These are phyloP conservation scores for Kwoniella sp. DNA, from an alignment of 768 basidiomycete genomes.

Conservation along the genomic window DNA sequence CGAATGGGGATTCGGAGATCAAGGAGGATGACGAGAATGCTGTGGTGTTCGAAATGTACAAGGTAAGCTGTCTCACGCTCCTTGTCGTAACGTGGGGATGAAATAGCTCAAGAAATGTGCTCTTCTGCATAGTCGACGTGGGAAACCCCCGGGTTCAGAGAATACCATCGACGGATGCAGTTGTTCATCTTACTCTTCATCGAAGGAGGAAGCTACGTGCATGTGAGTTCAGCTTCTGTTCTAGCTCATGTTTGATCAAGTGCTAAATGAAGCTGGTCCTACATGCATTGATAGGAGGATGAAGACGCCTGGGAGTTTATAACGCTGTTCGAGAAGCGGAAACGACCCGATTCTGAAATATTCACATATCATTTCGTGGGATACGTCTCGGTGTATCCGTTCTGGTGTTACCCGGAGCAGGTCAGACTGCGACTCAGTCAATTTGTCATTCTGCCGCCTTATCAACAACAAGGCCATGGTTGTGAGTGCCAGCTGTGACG, in stretches of 20 bases:
- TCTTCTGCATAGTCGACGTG: slow-evolving; percentile 68
- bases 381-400: slow-evolving; percentile 91
- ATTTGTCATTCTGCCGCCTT: slow-evolving; percentile 89
- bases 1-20: slow-evolving; percentile 34
- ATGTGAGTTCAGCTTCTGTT: slow-evolving; percentile 52
- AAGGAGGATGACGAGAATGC: slow-evolving; percentile 65
- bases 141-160: slow-evolving; percentile 81
- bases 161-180: slow-evolving; percentile 91
- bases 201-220: slow-evolving; percentile 92
- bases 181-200: slow-evolving; percentile 91
- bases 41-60: slow-evolving; percentile 85
- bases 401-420: slow-evolving; percentile 92
- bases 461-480: slow-evolving; percentile 86
- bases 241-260: not conserved
- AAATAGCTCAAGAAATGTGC: not conserved
- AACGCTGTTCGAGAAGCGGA: slow-evolving; percentile 82
- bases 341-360: slow-evolving; percentile 60
- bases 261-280: not conserved
- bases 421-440: slow-evolving; percentile 87
- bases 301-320: slow-evolving; percentile 94
- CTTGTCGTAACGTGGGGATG: not conserved
- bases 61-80: slow-evolving; percentile 68
- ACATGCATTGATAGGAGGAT: slow-evolving; percentile 62
- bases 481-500: too few species aligned
- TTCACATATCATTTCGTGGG: slow-evolving; percentile 86